These are phyloP conservation scores for Leccinum brunneo-olivaceum DNA, from an alignment of 1,284 basidiomycete genomes.

Conservation along the genomic window DNA sequence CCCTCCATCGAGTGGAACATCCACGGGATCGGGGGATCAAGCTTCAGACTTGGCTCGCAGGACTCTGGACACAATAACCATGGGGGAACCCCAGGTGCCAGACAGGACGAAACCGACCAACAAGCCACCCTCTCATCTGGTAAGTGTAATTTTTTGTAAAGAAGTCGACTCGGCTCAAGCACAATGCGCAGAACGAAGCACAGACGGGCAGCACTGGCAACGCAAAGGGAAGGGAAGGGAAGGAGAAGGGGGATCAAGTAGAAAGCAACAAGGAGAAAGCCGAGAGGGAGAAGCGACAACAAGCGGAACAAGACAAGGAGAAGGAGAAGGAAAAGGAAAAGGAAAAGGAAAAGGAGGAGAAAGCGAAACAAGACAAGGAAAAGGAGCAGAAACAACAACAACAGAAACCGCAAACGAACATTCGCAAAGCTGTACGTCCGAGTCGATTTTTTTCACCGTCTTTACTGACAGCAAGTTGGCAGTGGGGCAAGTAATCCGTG, in stretches of 20 bases:
- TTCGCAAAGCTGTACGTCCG: constrained; percentile 5
- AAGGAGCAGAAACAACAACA: not conserved
- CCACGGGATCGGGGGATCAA: constrained; percentile 22
- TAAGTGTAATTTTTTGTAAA: constrained; percentile 2
- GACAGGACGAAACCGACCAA: not conserved
- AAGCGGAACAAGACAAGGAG: not conserved
- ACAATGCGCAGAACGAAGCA: not conserved
- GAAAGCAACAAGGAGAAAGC: not conserved
- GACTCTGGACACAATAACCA: constrained; percentile 4
- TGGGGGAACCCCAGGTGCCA: constrained; percentile 14
- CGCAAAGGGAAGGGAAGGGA: not conserved
- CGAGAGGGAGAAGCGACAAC: no score
- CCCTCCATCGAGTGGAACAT: constrained; percentile 11
- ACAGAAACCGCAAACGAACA: not conserved
- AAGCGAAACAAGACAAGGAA: not conserved
- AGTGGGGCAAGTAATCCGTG: constrained; percentile 1
- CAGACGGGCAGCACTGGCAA: not conserved
- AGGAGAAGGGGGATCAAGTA: not conserved
- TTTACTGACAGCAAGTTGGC: not conserved
- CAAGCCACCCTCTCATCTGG: not conserved
- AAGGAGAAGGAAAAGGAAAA: not conserved
- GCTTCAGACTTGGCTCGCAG: constrained; percentile 4
- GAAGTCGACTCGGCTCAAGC: not conserved
- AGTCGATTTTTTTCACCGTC: not conserved
- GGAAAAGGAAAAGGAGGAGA: not conserved